These are phyloP conservation scores for Nakazawaea pomicola DNA, from an alignment of 805 yeast species.

Conservation along the genomic window DNA sequence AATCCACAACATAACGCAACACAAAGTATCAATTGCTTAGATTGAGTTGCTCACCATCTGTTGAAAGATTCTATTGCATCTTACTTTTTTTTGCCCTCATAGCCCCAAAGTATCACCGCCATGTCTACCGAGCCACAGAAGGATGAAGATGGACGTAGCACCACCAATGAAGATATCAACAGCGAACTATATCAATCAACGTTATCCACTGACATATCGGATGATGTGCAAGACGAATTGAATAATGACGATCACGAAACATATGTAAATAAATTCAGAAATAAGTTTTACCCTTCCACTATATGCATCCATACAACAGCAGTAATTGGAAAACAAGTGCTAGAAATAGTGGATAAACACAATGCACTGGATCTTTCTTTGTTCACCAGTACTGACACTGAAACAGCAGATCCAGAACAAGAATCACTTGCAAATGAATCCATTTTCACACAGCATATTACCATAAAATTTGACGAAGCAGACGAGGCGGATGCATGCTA, in stretches of 20 bases:
- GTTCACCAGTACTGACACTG: background rate
- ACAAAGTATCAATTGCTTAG: too few relatives aligned
- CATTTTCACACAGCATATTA: constrained; percentile 4
- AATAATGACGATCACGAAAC: constrained; percentile 3
- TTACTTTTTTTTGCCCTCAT: too few relatives aligned
- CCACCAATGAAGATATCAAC: background rate
- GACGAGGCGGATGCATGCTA: constrained; percentile 5
- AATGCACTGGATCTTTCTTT: background rate
- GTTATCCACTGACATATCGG: background rate
- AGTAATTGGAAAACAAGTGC: background rate
- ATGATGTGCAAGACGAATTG: too few relatives aligned
- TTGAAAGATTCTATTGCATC: too few relatives aligned
- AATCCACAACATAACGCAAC: too few relatives aligned
- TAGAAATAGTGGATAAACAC: background rate
- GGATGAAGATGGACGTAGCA: too few relatives aligned
- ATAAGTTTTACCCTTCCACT: background rate
- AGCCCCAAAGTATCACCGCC: too few relatives aligned
- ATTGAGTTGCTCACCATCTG: too few relatives aligned
- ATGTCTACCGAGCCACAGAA: too few relatives aligned
- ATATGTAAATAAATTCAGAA: background rate
- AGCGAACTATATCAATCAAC: background rate
- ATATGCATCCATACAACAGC: constrained; percentile 1
- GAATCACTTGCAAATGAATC: background rate
- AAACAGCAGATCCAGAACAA: background rate
- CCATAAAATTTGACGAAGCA: constrained; percentile 5